These are phyloP conservation scores for Aureobasidium zeae DNA, from an alignment of 2,329 filamentous ascomycete genomes.

Conservation along the genomic window DNA sequence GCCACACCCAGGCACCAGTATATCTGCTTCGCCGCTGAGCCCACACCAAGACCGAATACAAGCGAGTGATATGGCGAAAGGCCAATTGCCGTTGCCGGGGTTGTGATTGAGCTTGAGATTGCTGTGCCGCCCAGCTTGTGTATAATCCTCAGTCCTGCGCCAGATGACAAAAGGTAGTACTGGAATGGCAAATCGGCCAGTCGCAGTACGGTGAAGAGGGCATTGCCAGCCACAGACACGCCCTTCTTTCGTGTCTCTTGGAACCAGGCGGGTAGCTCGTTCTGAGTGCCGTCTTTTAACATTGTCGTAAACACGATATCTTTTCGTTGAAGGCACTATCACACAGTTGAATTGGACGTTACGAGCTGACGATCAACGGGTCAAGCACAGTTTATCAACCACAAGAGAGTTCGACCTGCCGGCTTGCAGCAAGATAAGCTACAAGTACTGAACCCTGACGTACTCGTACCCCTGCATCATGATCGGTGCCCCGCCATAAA, in stretches of 20 bases:
- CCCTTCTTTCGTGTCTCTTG: constrained; percentile 17
- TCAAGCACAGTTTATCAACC: neutral
- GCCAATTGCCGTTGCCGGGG: constrained; percentile 17
- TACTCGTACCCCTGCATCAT: no score
- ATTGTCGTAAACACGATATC: neutral
- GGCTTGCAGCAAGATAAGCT: neutral
- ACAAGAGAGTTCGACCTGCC: neutral
- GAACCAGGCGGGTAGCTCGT: constrained; percentile 17
- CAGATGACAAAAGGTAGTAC: constrained; percentile 19
- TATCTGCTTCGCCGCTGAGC: constrained; percentile 22
- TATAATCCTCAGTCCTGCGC: constrained; percentile 10
- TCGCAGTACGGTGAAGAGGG: constrained; percentile 18
- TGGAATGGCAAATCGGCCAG: constrained; percentile 20
- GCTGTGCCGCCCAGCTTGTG: constrained; percentile 15
- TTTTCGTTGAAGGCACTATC: no score
- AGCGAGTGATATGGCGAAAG: constrained; percentile 21
- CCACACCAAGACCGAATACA: constrained; percentile 21
- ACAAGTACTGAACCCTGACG: no score
- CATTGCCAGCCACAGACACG: constrained; percentile 15
- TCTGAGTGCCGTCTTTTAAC: neutral
- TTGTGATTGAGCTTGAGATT: constrained; percentile 10
- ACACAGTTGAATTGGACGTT: no score
- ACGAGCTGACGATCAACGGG: neutral
- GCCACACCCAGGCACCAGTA: constrained; percentile 23
- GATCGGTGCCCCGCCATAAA: no score